Conservation (phyloP, 2,329 filamentous ascomycete genomes). For the Arthrinium phaeospermum region DNA sequence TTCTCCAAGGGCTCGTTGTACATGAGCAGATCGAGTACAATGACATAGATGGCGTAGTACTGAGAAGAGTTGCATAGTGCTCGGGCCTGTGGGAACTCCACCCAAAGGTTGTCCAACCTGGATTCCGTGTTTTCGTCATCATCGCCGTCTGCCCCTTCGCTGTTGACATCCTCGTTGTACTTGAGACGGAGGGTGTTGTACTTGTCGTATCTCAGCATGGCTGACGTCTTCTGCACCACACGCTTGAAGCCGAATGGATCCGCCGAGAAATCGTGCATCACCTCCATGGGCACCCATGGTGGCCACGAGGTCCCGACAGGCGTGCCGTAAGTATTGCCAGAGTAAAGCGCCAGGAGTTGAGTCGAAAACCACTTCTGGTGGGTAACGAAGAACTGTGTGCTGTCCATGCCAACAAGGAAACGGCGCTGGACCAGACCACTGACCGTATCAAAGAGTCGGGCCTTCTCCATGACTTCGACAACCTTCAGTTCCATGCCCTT, state of each 20-base stretch:
- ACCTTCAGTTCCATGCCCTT: slow-evolving; percentile 99
- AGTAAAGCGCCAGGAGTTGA: slow-evolving; percentile 88
- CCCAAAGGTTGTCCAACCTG: slow-evolving; percentile 94
- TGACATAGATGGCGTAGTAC: slow-evolving; percentile 98
- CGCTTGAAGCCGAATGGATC: slow-evolving; percentile 98
- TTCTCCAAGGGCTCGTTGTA: slow-evolving; percentile 98
- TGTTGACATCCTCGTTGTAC: slow-evolving; percentile 91
- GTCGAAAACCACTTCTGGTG: slow-evolving; percentile 89
- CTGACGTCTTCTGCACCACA: slow-evolving; percentile 95
- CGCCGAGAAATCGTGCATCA: slow-evolving; percentile 94
- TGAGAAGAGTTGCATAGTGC: slow-evolving; percentile 97
- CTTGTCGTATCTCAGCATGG: slow-evolving; percentile 93
- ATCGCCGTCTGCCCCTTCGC: slow-evolving; percentile 59
- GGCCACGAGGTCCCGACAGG: slow-evolving; percentile 88
- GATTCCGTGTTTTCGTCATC: slow-evolving; percentile 67
- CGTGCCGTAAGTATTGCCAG: slow-evolving; percentile 90
- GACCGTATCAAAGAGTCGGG: slow-evolving; percentile 87
- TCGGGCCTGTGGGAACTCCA: slow-evolving; percentile 92
- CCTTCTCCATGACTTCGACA: slow-evolving; percentile 97
- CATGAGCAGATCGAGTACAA: slow-evolving; percentile 91
- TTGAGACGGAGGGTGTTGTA: slow-evolving; percentile 97
- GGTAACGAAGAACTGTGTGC: slow-evolving; percentile 96
- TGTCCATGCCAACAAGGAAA: slow-evolving; percentile 95
- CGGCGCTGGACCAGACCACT: slow-evolving; percentile 94
- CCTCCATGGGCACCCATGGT: slow-evolving; percentile 97